A percentile compares a stretch with the other conserved stretches of the same genome.
Evolutionary conservation across 2,329 filamentous ascomycete genomes (phyloP).

Genomic region (Fusarium praegraminearum): DNA sequence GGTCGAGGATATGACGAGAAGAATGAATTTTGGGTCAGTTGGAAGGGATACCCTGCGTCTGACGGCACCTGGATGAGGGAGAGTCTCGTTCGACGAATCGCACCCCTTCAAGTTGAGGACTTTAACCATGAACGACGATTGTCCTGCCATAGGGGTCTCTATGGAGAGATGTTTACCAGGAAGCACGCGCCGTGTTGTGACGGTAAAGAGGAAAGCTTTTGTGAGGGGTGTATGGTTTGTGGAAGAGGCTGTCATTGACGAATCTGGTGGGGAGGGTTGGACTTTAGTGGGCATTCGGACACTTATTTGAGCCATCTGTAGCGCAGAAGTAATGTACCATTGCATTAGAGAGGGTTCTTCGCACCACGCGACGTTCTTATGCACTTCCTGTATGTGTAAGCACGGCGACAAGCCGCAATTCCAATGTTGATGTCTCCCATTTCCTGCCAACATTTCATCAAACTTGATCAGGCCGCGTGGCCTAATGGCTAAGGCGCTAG

Average conservation of each 20-base stretch:
- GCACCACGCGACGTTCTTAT: not conserved
- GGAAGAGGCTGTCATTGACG: conserved; percentile 1
- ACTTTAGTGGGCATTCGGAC: not conserved
- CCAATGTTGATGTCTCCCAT: accelerated
- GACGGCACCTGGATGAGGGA: not conserved
- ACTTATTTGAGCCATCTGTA: not conserved
- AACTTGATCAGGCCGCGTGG: conserved; percentile 6
- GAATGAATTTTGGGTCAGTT: not conserved
- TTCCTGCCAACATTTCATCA: accelerated
- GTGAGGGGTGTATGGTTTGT: conserved; percentile 1
- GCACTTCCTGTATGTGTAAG: too few relatives aligned
- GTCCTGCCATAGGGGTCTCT: not conserved
- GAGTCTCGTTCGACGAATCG: not conserved
- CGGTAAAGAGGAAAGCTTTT: not conserved
- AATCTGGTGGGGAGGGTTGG: not conserved
- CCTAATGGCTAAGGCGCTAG: conserved; percentile 11
- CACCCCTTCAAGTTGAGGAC: not conserved
- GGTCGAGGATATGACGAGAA: not conserved
- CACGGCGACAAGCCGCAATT: too few relatives aligned
- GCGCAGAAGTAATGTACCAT: not conserved
- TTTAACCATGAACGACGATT: conserved; percentile 3
- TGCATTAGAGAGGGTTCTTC: not conserved
- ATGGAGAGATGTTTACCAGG: conserved; percentile 3
- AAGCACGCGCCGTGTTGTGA: conserved; percentile 1
- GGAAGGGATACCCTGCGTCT: not conserved